phyloP scores from a whole-genome alignment of 306 rosid genomes.

The Psophocarpus tetragonolobus region DNA sequence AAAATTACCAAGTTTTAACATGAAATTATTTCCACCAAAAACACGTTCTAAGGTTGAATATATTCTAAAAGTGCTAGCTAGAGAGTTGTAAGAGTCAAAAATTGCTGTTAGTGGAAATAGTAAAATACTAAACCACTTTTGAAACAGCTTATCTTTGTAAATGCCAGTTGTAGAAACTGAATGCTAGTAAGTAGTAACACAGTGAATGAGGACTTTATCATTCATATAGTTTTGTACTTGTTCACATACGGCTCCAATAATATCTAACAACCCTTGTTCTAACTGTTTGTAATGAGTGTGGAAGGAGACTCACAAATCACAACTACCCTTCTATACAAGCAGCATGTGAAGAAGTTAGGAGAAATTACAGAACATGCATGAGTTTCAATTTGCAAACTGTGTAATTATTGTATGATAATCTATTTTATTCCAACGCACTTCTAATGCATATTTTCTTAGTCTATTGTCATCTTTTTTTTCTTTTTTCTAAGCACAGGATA shows the following conservation, averaged over 20 bases:
- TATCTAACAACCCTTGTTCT: neutral
- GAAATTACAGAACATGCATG: neutral
- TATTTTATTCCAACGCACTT: neutral
- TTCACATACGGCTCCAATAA: conserved; percentile 1
- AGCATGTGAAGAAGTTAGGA: neutral
- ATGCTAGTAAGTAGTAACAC: neutral
- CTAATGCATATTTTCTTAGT: neutral
- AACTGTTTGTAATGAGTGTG: no score
- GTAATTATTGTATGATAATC: neutral
- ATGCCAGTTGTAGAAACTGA: neutral
- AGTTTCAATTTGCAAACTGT: neutral
- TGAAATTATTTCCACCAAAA: no score
- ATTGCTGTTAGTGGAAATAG: neutral
- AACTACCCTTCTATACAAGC: neutral
- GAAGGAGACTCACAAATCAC: no score
- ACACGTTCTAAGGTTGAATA: no score
- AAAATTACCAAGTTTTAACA: no score
- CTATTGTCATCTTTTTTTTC: no score
- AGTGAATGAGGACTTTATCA: neutral
- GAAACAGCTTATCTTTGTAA: neutral
- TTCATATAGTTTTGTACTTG: conserved; percentile 15
- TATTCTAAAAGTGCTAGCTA: neutral
- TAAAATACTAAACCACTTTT: conserved; percentile 7
- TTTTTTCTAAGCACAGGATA: no score
- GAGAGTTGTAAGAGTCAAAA: neutral